Conservation (phyloP, 1,139 yeast species). For the Blastobotrys illinoisensis region DNA sequence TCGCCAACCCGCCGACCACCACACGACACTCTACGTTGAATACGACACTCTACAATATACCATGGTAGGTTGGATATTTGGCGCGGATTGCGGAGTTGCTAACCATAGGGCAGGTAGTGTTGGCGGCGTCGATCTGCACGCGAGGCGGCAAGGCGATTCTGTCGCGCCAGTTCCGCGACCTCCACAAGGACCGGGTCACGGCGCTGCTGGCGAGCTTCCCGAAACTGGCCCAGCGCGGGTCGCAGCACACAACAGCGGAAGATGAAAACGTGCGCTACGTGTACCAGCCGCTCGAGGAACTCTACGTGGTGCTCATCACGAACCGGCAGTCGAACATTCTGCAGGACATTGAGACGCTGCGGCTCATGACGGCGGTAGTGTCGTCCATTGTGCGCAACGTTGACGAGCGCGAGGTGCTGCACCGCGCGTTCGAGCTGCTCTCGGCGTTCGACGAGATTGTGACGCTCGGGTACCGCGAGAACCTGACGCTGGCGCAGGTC, state of each 20-base stretch:
- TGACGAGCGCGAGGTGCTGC: slow-evolving; percentile 81
- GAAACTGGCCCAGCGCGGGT: slow-evolving; percentile 60
- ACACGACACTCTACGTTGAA: neutral
- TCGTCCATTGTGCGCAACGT: slow-evolving; percentile 63
- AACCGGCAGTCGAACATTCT: slow-evolving; percentile 87
- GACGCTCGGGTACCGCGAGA: slow-evolving; percentile 85
- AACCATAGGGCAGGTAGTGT: slow-evolving; percentile 47
- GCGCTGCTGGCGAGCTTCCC: slow-evolving; percentile 86
- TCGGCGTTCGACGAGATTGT: slow-evolving; percentile 94
- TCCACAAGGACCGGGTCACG: slow-evolving; percentile 80
- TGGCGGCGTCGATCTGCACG: slow-evolving; percentile 94
- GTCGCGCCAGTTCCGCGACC: slow-evolving; percentile 87
- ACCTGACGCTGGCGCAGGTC: slow-evolving; percentile 75
- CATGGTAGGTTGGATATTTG: neutral
- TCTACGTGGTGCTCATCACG: slow-evolving; percentile 86
- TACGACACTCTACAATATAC: no score
- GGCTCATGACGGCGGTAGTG: slow-evolving; percentile 76
- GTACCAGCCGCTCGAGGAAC: slow-evolving; percentile 92
- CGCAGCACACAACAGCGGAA: slow-evolving; percentile 93
- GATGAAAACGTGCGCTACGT: slow-evolving; percentile 90
- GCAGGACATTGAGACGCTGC: slow-evolving; percentile 91
- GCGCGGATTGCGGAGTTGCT: neutral
- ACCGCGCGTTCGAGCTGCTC: slow-evolving; percentile 80
- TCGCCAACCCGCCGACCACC: neutral
- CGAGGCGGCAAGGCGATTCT: slow-evolving; percentile 91